These are phyloP conservation scores for Ascochyta fabae DNA, from an alignment of 2,329 filamentous ascomycete species.

Conservation along the genomic window DNA sequence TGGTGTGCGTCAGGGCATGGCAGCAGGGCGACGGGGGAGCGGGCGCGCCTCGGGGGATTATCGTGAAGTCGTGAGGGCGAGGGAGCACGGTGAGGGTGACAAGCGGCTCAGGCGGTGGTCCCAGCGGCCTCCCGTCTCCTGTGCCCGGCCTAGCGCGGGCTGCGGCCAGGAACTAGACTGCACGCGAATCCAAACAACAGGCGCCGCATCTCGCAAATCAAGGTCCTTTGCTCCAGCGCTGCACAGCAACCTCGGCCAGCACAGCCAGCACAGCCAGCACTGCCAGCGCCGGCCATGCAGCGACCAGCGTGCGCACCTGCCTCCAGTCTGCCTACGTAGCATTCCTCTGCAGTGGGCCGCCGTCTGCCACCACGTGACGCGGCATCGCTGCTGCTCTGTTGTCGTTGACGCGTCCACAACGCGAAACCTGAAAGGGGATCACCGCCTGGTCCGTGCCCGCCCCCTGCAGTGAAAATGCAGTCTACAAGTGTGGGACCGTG, in stretches of 20 bases:
- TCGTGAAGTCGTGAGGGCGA: constrained; percentile 33
- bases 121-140: background rate
- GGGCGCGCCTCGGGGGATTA: constrained; percentile 29
- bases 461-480: background rate
- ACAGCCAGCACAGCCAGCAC: background rate
- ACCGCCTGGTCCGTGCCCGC: background rate
- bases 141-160: background rate
- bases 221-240: background rate
- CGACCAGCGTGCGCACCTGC: background rate
- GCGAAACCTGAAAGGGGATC: background rate
- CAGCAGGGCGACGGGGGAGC: constrained; percentile 29
- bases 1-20: constrained; percentile 32
- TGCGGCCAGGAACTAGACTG: background rate
- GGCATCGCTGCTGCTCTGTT: constrained; percentile 1
- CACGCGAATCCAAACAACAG: constrained; percentile 5
- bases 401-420: constrained; percentile 11
- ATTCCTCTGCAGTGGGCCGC: constrained; percentile 1
- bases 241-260: background rate
- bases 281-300: constrained; percentile 1
- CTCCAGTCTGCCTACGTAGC: background rate
- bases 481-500: no score
- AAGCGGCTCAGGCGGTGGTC: constrained; percentile 1
- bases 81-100: constrained; percentile 8
- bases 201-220: constrained; percentile 4
- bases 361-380: background rate